phyloP scores from a whole-genome alignment of 345 rosid genomes.

The Ricinus communis region DNA sequence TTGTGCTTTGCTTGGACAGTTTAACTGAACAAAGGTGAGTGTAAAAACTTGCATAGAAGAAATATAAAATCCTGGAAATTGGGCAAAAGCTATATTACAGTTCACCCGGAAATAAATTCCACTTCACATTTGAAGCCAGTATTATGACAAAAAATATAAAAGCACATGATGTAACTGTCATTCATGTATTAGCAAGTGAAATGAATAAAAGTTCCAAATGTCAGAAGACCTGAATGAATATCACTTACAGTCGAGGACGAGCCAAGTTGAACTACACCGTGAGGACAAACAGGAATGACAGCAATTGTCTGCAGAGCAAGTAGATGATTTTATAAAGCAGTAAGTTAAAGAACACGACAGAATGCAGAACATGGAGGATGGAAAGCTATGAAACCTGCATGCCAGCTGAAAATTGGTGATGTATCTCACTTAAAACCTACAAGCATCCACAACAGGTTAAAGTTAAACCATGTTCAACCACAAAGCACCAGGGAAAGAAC shows the following conservation, averaged over 20 bases:
- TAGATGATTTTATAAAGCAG: conserved; percentile 13
- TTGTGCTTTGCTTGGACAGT: background rate
- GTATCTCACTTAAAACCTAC: conserved; percentile 73
- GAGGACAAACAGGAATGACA: conserved; percentile 74
- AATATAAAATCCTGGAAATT: background rate
- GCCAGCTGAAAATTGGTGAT: conserved; percentile 80
- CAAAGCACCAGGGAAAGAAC: background rate
- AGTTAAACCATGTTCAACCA: conserved; percentile 14
- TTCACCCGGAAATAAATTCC: background rate
- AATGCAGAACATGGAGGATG: conserved; percentile 1
- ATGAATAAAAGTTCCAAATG: background rate
- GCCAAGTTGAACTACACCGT: conserved; percentile 93
- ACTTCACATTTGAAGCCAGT: background rate
- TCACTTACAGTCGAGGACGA: conserved; percentile 70
- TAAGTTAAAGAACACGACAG: background rate
- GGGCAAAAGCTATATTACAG: background rate
- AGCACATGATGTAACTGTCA: background rate
- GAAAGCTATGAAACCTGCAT: conserved; percentile 65
- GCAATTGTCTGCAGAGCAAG: conserved; percentile 64
- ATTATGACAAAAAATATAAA: background rate
- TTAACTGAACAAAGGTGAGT: background rate
- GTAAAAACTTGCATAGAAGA: background rate
- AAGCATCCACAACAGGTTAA: conserved; percentile 19
- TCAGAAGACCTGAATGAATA: background rate
- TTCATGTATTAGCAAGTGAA: background rate